Percentiles rank a stretch among this genome's conserved stretches.
Conservation (phyloP, 768 basidiomycete genomes). For the Mycena sanguinolenta region DNA sequence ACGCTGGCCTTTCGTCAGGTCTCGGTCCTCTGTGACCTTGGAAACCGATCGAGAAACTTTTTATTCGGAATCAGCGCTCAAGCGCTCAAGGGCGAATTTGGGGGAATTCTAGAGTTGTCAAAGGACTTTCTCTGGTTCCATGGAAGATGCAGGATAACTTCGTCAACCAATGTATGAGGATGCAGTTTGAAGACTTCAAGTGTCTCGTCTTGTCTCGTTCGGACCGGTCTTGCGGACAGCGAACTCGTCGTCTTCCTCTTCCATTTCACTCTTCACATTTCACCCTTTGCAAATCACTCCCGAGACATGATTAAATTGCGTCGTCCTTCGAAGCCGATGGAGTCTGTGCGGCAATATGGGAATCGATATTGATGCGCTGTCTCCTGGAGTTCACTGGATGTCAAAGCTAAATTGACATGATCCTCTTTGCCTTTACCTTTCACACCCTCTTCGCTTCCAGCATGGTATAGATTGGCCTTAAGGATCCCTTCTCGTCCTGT, state of each 20-base stretch:
- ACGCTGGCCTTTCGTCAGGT: too few species aligned
- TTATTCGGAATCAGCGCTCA: too few species aligned
- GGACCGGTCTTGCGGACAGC: slow-evolving; percentile 12
- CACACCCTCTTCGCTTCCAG: slow-evolving; percentile 10
- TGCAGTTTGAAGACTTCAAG: too few species aligned
- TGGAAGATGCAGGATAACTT: too few species aligned
- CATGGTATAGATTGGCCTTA: slow-evolving; percentile 9
- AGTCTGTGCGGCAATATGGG: slow-evolving; percentile 14
- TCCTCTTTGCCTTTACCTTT: background rate
- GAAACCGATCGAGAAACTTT: too few species aligned
- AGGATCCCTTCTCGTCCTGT: background rate
- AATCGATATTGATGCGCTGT: slow-evolving; percentile 29
- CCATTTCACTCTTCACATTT: slow-evolving; percentile 22
- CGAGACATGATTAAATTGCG: background rate
- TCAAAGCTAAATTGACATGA: slow-evolving; percentile 17
- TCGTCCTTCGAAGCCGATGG: background rate
- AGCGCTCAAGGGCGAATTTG: too few species aligned
- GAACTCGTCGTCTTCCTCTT: slow-evolving; percentile 9
- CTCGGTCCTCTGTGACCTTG: too few species aligned
- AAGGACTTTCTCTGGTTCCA: too few species aligned
- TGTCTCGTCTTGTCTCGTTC: background rate
- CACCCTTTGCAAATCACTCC: slow-evolving; percentile 19
- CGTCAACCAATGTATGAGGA: too few species aligned
- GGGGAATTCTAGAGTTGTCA: too few species aligned
- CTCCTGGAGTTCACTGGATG: slow-evolving; percentile 25